Evolutionary conservation across 2,329 filamentous ascomycete genomes (phyloP), one percentile per base, ranked within the genome.

Genomic region (Uncinocarpus reesii): DNA sequence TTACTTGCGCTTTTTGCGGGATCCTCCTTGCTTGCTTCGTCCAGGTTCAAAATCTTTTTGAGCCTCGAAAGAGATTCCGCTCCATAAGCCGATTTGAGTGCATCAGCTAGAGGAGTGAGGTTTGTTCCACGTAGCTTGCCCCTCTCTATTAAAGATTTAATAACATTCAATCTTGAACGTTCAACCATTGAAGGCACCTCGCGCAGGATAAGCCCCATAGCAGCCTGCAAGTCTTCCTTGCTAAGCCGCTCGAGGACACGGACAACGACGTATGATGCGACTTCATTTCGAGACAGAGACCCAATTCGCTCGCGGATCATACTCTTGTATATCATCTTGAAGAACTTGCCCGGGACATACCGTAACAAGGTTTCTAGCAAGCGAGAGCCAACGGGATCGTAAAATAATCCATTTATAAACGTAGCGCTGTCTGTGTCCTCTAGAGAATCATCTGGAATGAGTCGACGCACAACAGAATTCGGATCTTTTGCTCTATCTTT

Each of bases 321-420:
- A 55, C 83, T 81, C 50, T 77, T 79, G 67, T 93, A 90, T 4
- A 98, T 74, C 11, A 80, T 78, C 66, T 95, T 95, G 77, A 96
- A 98, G 28, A 88, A 69, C 66, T 92, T 95, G 36, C 86, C 88
- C 0, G 92, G 88, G 13, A 83, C 80, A 60, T 84, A 77, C 21
- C 81, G 77, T 54, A 95, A 78, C 53, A 98, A 82, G 0, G 83
- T 86, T 68, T 98, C 92, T 18, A 96, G 74, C 1, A 98, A 74
- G 37, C 90, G 83, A 2, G 90, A 95, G 13, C 92, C 92, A 44
- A 96, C 82, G 1, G 84, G 76, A 60, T 96, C 88, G 65, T 95
- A 96, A 21, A 95, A 73, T 61, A 96, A 78, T 48, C 84, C 81
- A 58, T 85, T 88, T 62, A 96, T 77, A 61, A 96, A 95, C 13